phyloP scores from a whole-genome alignment of 2,329 filamentous ascomycete species.

The Colletotrichum liriopes region DNA sequence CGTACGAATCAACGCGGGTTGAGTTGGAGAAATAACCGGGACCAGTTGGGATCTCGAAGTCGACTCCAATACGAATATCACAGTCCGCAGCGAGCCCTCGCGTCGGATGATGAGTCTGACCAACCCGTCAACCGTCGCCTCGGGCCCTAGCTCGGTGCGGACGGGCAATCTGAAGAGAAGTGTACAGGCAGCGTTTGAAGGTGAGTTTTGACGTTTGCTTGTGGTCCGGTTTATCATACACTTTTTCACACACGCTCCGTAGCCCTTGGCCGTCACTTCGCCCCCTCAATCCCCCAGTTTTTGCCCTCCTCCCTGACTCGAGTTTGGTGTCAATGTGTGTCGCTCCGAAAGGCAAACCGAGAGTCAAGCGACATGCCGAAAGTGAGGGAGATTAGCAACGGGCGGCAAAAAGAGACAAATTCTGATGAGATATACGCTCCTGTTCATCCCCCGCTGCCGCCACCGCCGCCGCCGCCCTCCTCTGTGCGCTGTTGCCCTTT shows the following conservation, averaged over 20 bases:
- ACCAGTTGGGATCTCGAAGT: slow-evolving; percentile 19
- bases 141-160: slow-evolving; percentile 64
- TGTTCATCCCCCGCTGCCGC: background rate
- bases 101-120: slow-evolving; percentile 64
- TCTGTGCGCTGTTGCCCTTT: background rate
- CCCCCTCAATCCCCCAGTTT: slow-evolving; percentile 14
- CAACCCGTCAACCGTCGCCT: slow-evolving; percentile 67
- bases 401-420: background rate
- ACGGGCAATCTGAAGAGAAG: slow-evolving; percentile 68
- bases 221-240: slow-evolving; percentile 8
- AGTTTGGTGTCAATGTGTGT: slow-evolving; percentile 30
- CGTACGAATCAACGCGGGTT: slow-evolving; percentile 7
- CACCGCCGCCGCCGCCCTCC: slow-evolving; percentile 8
- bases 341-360: slow-evolving; percentile 17
- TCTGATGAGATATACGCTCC: slow-evolving; percentile 1
- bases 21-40: slow-evolving; percentile 15
- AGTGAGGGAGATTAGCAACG: slow-evolving; percentile 6
- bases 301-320: slow-evolving; percentile 36
- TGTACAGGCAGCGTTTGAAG: slow-evolving; percentile 74
- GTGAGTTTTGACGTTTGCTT: slow-evolving; percentile 56
- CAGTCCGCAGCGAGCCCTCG: slow-evolving; percentile 28
- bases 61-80: slow-evolving; percentile 17
- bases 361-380: slow-evolving; percentile 30
- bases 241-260: slow-evolving; percentile 3
- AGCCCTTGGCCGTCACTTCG: slow-evolving; percentile 1